These are phyloP conservation scores for Cladophialophora yegresii DNA, from an alignment of 2,329 filamentous ascomycete species.

Conservation along the genomic window DNA sequence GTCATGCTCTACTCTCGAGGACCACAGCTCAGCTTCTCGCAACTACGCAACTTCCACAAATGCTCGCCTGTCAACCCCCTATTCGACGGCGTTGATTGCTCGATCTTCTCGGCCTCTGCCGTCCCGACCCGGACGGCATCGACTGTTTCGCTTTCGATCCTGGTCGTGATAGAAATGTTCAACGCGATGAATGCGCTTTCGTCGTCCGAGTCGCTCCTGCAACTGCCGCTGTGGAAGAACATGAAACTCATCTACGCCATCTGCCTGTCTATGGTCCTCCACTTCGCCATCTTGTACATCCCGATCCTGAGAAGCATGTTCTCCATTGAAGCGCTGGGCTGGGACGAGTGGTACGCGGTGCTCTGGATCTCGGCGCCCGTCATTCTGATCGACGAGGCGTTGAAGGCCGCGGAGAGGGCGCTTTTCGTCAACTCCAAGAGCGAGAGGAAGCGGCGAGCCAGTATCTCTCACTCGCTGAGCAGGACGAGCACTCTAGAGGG, in stretches of 20 bases:
- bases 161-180: constrained; percentile 99
- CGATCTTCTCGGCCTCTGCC: constrained; percentile 85
- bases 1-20: constrained; percentile 94
- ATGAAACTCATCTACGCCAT: constrained; percentile 98
- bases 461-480: constrained; percentile 5
- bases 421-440: constrained; percentile 52
- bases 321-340: constrained; percentile 83
- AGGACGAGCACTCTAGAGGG: constrained; percentile 8
- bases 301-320: constrained; percentile 87
- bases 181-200: constrained; percentile 98
- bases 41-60: constrained; percentile 90
- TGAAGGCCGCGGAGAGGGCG: constrained; percentile 75
- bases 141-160: constrained; percentile 83
- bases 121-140: constrained; percentile 75
- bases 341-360: constrained; percentile 90
- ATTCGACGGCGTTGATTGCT: constrained; percentile 86
- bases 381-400: constrained; percentile 78
- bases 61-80: constrained; percentile 65
- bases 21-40: constrained; percentile 86
- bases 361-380: constrained; percentile 85
- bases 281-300: constrained; percentile 90
- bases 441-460: constrained; percentile 10
- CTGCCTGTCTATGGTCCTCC: constrained; percentile 84
- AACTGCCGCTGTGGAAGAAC: constrained; percentile 95
- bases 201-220: constrained; percentile 89